A percentile compares a stretch with the other conserved stretches of the same genome.
phyloP scores from a whole-genome alignment of 2,329 filamentous ascomycete genomes.

The Neonectria punicea region DNA sequence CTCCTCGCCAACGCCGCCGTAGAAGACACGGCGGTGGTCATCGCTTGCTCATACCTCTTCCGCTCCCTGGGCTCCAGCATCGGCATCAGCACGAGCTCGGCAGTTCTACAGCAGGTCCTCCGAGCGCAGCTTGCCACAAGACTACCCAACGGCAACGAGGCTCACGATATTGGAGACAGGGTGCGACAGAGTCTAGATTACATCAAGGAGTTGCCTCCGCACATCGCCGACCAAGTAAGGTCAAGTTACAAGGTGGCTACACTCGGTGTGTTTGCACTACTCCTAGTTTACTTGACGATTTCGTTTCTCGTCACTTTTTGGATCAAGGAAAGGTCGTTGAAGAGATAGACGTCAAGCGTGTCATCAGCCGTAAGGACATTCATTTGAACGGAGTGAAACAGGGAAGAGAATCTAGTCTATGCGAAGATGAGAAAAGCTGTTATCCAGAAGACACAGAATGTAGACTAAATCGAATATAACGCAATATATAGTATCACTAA shows the following conservation, averaged over 20 bases:
- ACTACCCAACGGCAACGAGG: slow-evolving; percentile 67
- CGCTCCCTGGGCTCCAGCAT: slow-evolving; percentile 81
- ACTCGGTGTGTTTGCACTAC: slow-evolving; percentile 54
- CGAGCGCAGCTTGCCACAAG: slow-evolving; percentile 63
- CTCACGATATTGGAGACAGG: slow-evolving; percentile 72
- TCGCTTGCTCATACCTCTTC: slow-evolving; percentile 85
- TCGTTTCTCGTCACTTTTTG: slow-evolving; percentile 58
- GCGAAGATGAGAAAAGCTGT: too few relatives aligned
- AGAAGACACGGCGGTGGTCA: slow-evolving; percentile 78
- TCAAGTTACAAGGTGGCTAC: slow-evolving; percentile 69
- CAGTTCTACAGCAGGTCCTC: slow-evolving; percentile 76
- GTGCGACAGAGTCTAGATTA: slow-evolving; percentile 78
- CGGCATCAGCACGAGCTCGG: slow-evolving; percentile 77
- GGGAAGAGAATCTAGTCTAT: too few relatives aligned
- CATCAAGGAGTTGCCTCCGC: slow-evolving; percentile 72
- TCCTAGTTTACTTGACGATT: slow-evolving; percentile 48
- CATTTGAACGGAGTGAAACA: not conserved
- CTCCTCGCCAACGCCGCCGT: slow-evolving; percentile 75
- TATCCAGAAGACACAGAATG: too few relatives aligned
- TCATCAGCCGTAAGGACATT: not conserved
- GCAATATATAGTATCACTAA: too few relatives aligned
- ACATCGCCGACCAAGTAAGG: slow-evolving; percentile 67
- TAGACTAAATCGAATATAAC: not conserved
- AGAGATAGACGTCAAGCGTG: slow-evolving; percentile 37
- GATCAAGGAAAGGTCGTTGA: slow-evolving; percentile 67